Percentiles rank a stretch among this genome's conserved stretches.
These are phyloP conservation scores for Cyanidiococcus yangmingshanensis DNA, from an alignment of 23 red algal genomes.

Conservation along the genomic window DNA sequence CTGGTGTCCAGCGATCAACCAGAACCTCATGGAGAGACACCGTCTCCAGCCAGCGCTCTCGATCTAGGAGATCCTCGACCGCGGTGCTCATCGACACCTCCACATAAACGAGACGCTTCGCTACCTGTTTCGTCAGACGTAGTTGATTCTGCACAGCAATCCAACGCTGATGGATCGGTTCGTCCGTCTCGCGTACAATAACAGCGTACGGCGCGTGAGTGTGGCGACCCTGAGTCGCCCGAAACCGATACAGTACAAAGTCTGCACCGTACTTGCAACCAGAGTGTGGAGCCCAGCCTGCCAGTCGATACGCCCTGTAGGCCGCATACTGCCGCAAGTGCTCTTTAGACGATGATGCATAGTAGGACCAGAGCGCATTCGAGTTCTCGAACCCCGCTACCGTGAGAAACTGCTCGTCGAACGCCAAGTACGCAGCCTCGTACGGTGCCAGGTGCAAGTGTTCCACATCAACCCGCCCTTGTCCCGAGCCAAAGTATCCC, in stretches of 20 bases:
- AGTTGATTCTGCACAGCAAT: conserved; percentile 57
- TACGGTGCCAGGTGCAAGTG: conserved; percentile 12
- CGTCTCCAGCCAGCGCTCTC: conserved; percentile 1
- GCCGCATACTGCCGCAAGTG: conserved; percentile 46
- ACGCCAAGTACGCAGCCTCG: conserved; percentile 3
- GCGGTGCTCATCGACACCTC: neutral
- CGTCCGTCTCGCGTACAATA: neutral
- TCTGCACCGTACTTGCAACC: conserved; percentile 89
- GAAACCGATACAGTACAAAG: conserved; percentile 79
- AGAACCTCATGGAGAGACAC: conserved; percentile 11
- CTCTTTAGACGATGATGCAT: neutral
- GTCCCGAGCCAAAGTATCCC: neutral
- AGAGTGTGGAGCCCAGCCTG: conserved; percentile 66
- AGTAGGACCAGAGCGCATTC: neutral
- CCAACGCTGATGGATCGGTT: conserved; percentile 37
- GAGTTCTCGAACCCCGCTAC: neutral
- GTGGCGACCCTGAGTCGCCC: neutral
- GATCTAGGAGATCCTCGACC: neutral
- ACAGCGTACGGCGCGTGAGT: neutral
- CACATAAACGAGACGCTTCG: conserved; percentile 36
- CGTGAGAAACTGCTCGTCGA: conserved; percentile 2
- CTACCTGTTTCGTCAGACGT: conserved; percentile 68
- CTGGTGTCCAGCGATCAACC: conserved; percentile 12
- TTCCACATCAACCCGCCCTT: neutral
- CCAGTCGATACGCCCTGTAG: conserved; percentile 44